Evolutionary conservation across 129 eudicot species (phyloP), one percentile per base, ranked within the genome.

Genomic region (Pulicaria dysenterica): DNA sequence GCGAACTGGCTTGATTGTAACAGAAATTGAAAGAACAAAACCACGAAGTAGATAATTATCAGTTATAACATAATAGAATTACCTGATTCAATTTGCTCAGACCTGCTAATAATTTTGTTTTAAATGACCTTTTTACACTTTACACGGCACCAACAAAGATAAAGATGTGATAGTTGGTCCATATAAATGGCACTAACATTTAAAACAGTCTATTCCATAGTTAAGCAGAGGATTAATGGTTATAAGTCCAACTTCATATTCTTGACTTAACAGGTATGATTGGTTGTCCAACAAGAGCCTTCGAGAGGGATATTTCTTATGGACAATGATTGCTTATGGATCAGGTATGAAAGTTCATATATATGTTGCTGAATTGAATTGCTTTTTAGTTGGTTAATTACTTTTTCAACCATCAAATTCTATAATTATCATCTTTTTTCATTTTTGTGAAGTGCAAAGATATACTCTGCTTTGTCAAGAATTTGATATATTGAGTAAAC

Each of bases 291-390:
- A 84, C 43, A 90, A 84, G 84, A 88, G 76, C 41, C 82, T 94
- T n/a, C 85, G 83, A 69, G 74, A 77, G 12, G 99, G 99, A 80
- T 94, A 90, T 82, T 94, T 94, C 58, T 59, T 90, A 72, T 94
- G 91, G 89, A 91, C 97, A 24, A 90, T 94, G 97, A 62, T 89
- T 58, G 99, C 99, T 68, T 94, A 94, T 14, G 99, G 97, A 36
- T 70, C 84, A 73, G 99, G 98, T 90, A 85, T 46, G 74, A 6
- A 48, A 68, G 43, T 42, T 57, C 11, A 5, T 19, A 24, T 64
- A 5, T 44, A 8, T 75, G 15, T 66, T 47, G 19, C 7, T 1
- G 3, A 43, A 40, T 31, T 10, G 12, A 16, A 16, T 70, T 40
- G 8, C 39, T 39, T 40, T 24, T 55, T 6, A 24, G 19, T 13